Conservation (phyloP, 768 basidiomycete genomes). For the Xanthoconium stramineum region DNA sequence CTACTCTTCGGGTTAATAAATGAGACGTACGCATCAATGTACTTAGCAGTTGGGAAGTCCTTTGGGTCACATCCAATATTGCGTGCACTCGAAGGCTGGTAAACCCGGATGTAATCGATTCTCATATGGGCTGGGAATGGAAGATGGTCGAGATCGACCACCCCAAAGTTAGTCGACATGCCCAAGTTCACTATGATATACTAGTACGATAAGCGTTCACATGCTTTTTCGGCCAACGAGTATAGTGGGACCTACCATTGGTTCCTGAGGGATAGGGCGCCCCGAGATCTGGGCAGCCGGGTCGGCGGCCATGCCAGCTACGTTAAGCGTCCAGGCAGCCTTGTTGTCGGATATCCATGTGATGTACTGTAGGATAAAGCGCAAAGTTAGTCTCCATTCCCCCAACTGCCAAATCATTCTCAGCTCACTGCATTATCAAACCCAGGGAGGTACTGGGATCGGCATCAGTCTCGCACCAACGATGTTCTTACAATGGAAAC, state of each 20-base stretch:
- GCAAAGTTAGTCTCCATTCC: not conserved
- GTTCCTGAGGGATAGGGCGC: constrained; percentile 76
- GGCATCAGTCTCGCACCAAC: not conserved
- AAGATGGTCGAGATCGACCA: constrained; percentile 51
- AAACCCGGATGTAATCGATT: constrained; percentile 65
- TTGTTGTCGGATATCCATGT: constrained; percentile 75
- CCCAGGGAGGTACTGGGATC: constrained; percentile 41
- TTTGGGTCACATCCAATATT: constrained; percentile 74
- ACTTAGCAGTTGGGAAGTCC: constrained; percentile 64
- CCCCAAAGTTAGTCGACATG: constrained; percentile 58
- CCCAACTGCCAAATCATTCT: not conserved
- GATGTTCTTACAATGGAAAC: not conserved
- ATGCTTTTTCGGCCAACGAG: not conserved
- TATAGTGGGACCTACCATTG: constrained; percentile 57
- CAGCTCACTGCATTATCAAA: constrained; percentile 59
- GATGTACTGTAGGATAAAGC: constrained; percentile 55
- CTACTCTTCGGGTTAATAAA: not conserved
- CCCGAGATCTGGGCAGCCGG: constrained; percentile 53
- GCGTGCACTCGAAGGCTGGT: constrained; percentile 57
- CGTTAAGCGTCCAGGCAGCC: constrained; percentile 72
- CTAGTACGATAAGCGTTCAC: constrained; percentile 24
- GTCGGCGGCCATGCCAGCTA: constrained; percentile 65
- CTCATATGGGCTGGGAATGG: constrained; percentile 48
- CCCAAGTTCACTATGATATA: constrained; percentile 58
- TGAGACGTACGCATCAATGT: constrained; percentile 56